Evolutionary conservation across 306 rosid species (phyloP).

Genomic region (Vigna radiata): DNA sequence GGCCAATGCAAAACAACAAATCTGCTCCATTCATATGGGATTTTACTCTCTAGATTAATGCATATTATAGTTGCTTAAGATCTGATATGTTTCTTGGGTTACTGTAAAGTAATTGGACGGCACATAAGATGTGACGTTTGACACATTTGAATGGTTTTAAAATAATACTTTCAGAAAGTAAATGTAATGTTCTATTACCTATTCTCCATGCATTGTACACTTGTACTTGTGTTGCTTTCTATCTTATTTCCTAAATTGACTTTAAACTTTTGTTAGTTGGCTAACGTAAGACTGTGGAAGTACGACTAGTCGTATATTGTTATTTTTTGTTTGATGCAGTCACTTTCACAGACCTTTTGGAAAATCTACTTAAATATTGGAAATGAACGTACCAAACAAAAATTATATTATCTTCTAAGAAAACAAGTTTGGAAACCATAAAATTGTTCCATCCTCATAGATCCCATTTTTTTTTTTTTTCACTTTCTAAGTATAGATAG

Average conservation of each 20-base stretch:
- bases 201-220: background rate
- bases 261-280: background rate
- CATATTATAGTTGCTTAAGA: background rate
- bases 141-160: background rate
- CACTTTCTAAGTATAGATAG: background rate
- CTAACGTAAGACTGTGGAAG: too few species aligned
- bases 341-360: too few species aligned
- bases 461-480: background rate
- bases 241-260: background rate
- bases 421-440: background rate
- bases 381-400: background rate
- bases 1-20: background rate
- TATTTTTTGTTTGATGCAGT: too few species aligned
- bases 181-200: background rate
- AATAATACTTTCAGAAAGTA: background rate
- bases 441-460: background rate
- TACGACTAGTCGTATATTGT: too few species aligned
- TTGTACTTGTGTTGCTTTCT: background rate
- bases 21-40: background rate
- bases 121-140: constrained; percentile 13
- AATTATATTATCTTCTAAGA: background rate
- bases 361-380: background rate
- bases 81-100: background rate
- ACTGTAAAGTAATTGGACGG: background rate
- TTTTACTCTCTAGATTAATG: constrained; percentile 3